Conservation (phyloP, 768 basidiomycete species). For the Kwoniella sp. region DNA sequence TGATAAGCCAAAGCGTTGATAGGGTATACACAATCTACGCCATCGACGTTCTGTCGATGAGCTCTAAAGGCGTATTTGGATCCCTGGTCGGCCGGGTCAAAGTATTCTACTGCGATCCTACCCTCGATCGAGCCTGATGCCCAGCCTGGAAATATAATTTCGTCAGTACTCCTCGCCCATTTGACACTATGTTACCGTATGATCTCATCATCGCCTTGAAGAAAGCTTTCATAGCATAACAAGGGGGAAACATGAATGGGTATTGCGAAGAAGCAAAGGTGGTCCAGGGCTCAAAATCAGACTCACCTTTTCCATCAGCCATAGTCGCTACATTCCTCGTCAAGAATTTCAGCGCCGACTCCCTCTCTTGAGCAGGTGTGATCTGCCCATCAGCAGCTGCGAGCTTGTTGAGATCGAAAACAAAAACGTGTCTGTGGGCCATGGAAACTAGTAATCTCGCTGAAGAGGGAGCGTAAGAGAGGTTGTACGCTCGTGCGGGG, state of each 20-base stretch:
- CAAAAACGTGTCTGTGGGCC: constrained; percentile 85
- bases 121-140: constrained; percentile 93
- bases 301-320: constrained; percentile 82
- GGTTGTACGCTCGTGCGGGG: constrained; percentile 81
- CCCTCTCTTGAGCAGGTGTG: constrained; percentile 74
- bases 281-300: no score
- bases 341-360: constrained; percentile 94
- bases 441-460: constrained; percentile 85
- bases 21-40: constrained; percentile 93
- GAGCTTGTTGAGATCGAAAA: constrained; percentile 82
- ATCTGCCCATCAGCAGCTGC: constrained; percentile 52
- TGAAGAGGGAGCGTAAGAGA: constrained; percentile 68
- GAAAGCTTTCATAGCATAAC: no score
- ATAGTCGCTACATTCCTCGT: constrained; percentile 88
- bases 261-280: no score
- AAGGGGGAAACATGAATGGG: no score
- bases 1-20: constrained; percentile 95
- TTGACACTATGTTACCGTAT: no score
- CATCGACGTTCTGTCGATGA: constrained; percentile 84
- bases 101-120: constrained; percentile 95
- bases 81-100: constrained; percentile 81
- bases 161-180: constrained; percentile 3
- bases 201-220: no score
- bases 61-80: constrained; percentile 96
- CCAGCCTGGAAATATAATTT: constrained; percentile 65